These are phyloP conservation scores for Roridomyces roridus DNA, from an alignment of 768 basidiomycete genomes.

Conservation along the genomic window DNA sequence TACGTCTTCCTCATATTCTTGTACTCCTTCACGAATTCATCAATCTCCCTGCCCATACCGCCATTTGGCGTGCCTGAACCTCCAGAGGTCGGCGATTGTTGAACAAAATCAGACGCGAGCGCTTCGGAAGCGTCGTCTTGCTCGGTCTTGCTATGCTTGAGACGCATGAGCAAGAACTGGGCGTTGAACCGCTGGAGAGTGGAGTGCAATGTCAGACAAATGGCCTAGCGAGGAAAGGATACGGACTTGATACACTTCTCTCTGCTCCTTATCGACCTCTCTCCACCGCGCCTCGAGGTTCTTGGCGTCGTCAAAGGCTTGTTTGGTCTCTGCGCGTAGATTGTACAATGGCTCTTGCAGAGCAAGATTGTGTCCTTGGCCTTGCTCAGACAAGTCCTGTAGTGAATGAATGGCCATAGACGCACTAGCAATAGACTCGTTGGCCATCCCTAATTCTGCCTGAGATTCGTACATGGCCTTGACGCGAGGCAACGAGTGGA, in stretches of 20 bases:
- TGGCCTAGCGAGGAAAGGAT: not conserved
- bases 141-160: constrained; percentile 85
- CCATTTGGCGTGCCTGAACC: constrained; percentile 43
- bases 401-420: constrained; percentile 15
- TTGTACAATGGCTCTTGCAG: constrained; percentile 79
- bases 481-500: constrained; percentile 80
- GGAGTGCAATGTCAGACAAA: not conserved
- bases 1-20: constrained; percentile 88
- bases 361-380: constrained; percentile 73
- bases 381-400: constrained; percentile 11
- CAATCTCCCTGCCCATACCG: constrained; percentile 60
- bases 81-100: constrained; percentile 42
- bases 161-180: constrained; percentile 86
- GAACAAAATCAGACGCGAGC: constrained; percentile 83
- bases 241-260: constrained; percentile 83
- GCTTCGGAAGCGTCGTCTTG: constrained; percentile 92
- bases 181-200: constrained; percentile 76
- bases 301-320: constrained; percentile 88
- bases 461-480: constrained; percentile 78
- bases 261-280: constrained; percentile 88
- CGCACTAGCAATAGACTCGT: constrained; percentile 87
- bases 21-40: constrained; percentile 88
- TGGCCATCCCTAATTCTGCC: constrained; percentile 80
- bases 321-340: constrained; percentile 82
- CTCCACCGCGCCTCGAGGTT: constrained; percentile 82